A percentile compares a stretch with the other conserved stretches of the same genome.
Evolutionary conservation across 2,329 filamentous ascomycete genomes (phyloP).

Genomic region (Talaromyces islandicus): DNA sequence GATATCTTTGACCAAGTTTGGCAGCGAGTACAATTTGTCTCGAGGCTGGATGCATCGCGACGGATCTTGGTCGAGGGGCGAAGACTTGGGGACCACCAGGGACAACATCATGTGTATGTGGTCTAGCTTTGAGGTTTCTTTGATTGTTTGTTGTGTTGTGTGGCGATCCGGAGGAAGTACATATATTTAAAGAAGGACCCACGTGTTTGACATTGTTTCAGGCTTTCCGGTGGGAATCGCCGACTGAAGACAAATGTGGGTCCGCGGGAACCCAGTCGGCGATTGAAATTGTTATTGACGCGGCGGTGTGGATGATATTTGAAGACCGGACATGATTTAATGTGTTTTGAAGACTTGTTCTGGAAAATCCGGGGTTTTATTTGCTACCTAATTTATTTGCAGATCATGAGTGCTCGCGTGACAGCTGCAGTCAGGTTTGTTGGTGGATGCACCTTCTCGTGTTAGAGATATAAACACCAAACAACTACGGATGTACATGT

Average conservation of each 20-base stretch:
- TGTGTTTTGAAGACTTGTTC: not conserved
- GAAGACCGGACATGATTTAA: not conserved
- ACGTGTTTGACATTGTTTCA: not conserved
- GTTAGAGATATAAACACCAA: no score
- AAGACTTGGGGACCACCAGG: not conserved
- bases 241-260: not conserved
- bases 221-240: not conserved
- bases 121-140: not conserved
- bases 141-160: not conserved
- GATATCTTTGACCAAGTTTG: slow-evolving; percentile 46
- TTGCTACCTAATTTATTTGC: not conserved
- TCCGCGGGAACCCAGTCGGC: not conserved
- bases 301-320: not conserved
- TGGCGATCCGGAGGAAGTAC: not conserved
- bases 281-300: not conserved
- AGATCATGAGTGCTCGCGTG: no score
- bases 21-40: not conserved
- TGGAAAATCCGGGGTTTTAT: not conserved
- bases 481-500: no score
- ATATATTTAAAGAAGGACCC: not conserved
- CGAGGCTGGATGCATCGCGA: not conserved
- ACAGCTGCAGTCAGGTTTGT: no score
- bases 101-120: not conserved
- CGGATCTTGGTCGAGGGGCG: not conserved
- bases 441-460: no score